Evolutionary conservation across 805 yeast genomes (phyloP), one percentile per base, ranked within the genome.

Genomic region (Saccharomycopsis synnaedendra): DNA sequence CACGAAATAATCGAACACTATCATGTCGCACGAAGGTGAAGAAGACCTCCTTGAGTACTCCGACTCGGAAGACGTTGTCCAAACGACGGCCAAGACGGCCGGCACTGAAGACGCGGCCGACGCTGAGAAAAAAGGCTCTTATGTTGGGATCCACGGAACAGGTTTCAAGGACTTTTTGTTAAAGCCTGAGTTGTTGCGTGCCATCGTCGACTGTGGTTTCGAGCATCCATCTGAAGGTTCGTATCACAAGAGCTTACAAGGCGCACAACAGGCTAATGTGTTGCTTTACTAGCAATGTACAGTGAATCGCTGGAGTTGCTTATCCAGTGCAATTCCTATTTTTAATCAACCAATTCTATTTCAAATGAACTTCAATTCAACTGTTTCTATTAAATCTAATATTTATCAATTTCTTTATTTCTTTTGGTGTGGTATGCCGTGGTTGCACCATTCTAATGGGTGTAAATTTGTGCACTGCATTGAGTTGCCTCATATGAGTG

Each of bases 21-120:
- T 33, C 45, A 85, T 86, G 95, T 86, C 96, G 49, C 85, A 85
- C 82, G 94, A 85, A 76, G 94, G 93, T 63, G 97, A 90, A 84
- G 98, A 93, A 85, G 98, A 93, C 77, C 80, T 93, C 66, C 81
- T 93, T 71, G 98, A 93, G 68, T 93, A 93, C 80, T 89, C 97
- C 66, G 98, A 93, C 66, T 85, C 94, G 67, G 98, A 90, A 73
- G 97, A 93, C 68, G 82, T 85, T 66, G 81, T 86, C 60, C 86
- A 83, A 58, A 76, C 76, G 55, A 42, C 65, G 56, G 63, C 78
- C 54, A 64, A 72, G 52, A 64, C 63, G 47, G 68, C 63, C 41
- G 63, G 67, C 67, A 59, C 61, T 45, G 64, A 59, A 35, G 66
- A 63, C 34, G 62, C 66, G 48, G 80, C 72, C 52, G 85, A 76